Conservation (phyloP, 495 filamentous ascomycete species). For the Lasiosphaeria hispida region DNA sequence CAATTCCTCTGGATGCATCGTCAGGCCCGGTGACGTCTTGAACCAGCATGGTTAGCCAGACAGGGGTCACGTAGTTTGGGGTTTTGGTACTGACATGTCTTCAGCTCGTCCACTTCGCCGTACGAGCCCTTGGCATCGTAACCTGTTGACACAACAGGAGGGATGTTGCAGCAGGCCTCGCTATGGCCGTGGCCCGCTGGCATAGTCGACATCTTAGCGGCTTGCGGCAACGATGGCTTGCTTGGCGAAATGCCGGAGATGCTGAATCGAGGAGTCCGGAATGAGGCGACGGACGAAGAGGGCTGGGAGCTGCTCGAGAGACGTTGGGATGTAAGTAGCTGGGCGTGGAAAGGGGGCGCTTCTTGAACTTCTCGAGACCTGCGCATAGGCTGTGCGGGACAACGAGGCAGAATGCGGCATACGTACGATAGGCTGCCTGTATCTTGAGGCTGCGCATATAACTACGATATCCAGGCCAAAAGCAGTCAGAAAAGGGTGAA, state of each 20-base stretch:
- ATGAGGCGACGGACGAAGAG: background rate
- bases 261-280: background rate
- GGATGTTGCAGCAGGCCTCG: slow-evolving; percentile 67
- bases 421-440: no score
- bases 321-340: no score
- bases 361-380: no score
- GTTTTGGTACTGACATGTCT: slow-evolving; percentile 54
- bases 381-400: no score
- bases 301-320: background rate
- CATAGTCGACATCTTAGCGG: slow-evolving; percentile 51
- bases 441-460: no score
- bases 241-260: slow-evolving; percentile 1
- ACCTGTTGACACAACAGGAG: slow-evolving; percentile 59
- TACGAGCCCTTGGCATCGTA: slow-evolving; percentile 68
- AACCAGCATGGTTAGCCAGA: background rate
- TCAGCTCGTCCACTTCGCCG: slow-evolving; percentile 59
- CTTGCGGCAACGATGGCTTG: background rate
- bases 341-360: no score
- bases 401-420: no score
- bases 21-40: slow-evolving; percentile 61
- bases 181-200: slow-evolving; percentile 51
- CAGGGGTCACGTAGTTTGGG: background rate
- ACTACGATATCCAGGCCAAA: no score
- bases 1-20: slow-evolving; percentile 56
- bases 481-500: no score